These are phyloP conservation scores for Alectoria sarmentosa DNA, from an alignment of 495 filamentous ascomycete genomes.

Conservation along the genomic window DNA sequence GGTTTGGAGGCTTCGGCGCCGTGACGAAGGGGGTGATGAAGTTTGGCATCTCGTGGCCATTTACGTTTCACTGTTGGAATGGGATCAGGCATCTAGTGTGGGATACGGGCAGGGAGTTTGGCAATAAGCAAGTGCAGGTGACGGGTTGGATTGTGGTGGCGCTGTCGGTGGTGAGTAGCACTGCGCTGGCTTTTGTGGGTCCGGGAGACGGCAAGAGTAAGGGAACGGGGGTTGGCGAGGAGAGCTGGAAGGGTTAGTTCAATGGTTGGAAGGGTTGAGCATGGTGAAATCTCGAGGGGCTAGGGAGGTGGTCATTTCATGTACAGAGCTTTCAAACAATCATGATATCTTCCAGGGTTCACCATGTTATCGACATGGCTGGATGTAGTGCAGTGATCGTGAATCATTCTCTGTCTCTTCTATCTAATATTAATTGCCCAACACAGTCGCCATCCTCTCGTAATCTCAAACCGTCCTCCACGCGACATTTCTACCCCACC, in stretches of 20 bases:
- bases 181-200: slow-evolving; percentile 51
- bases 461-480: neutral
- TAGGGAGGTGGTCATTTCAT: neutral
- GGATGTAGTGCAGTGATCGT: neutral
- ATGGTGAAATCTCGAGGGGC: neutral
- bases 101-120: slow-evolving; percentile 67
- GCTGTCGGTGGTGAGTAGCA: slow-evolving; percentile 52
- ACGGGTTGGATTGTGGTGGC: slow-evolving; percentile 72
- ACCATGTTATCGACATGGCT: slow-evolving; percentile 1
- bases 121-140: slow-evolving; percentile 62
- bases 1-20: slow-evolving; percentile 65
- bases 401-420: neutral
- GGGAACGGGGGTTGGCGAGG: neutral
- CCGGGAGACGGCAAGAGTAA: neutral
- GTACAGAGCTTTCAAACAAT: slow-evolving; percentile 9
- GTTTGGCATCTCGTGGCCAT: slow-evolving; percentile 65
- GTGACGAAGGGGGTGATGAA: slow-evolving; percentile 67
- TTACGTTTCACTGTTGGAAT: slow-evolving; percentile 81
- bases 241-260: slow-evolving; percentile 2
- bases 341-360: neutral
- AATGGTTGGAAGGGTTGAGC: slow-evolving; percentile 10
- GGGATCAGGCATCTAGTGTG: slow-evolving; percentile 85
- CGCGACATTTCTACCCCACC: neutral
- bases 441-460: neutral
- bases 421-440: neutral